Evolutionary conservation across 1,284 basidiomycete species (phyloP).

Genomic region (Kalmanozyma brasiliensis): DNA sequence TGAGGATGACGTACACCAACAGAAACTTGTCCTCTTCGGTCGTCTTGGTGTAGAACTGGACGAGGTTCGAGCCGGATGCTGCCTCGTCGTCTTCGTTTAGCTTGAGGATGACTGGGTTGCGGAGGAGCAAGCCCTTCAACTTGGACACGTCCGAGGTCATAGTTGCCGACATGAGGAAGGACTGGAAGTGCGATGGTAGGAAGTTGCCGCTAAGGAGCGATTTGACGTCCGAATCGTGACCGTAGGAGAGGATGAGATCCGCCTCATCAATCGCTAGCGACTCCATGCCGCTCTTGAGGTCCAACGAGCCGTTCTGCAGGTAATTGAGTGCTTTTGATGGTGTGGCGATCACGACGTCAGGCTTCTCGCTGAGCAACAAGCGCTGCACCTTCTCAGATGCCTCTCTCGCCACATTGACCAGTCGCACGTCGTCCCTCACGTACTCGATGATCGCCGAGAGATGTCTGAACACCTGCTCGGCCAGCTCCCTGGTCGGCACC

Average conservation of each 20-base stretch:
- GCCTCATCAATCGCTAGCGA: constrained; percentile 97
- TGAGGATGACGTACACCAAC: constrained; percentile 91
- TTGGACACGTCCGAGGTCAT: constrained; percentile 94
- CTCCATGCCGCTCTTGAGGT: constrained; percentile 73
- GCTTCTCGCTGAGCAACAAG: constrained; percentile 83
- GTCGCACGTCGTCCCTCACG: constrained; percentile 76
- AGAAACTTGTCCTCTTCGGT: constrained; percentile 96
- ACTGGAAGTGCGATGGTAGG: constrained; percentile 89
- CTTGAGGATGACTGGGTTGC: constrained; percentile 79
- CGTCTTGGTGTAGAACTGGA: constrained; percentile 63
- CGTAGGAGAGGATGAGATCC: constrained; percentile 95
- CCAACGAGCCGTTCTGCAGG: constrained; percentile 76
- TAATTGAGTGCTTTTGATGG: constrained; percentile 84
- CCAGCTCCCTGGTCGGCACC: constrained; percentile 92
- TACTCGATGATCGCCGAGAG: constrained; percentile 78
- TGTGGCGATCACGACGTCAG: constrained; percentile 91
- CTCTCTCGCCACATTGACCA: constrained; percentile 80
- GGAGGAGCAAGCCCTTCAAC: constrained; percentile 85
- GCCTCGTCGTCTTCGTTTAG: constrained; percentile 49
- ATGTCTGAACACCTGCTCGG: constrained; percentile 86
- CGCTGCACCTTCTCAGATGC: constrained; percentile 80
- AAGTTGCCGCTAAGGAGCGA: constrained; percentile 78
- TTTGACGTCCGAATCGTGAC: constrained; percentile 88
- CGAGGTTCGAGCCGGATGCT: constrained; percentile 37
- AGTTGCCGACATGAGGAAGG: constrained; percentile 96